These are phyloP conservation scores for Elongisporangium senticosum DNA, from an alignment of 352 stramenopile species.

Conservation along the genomic window DNA sequence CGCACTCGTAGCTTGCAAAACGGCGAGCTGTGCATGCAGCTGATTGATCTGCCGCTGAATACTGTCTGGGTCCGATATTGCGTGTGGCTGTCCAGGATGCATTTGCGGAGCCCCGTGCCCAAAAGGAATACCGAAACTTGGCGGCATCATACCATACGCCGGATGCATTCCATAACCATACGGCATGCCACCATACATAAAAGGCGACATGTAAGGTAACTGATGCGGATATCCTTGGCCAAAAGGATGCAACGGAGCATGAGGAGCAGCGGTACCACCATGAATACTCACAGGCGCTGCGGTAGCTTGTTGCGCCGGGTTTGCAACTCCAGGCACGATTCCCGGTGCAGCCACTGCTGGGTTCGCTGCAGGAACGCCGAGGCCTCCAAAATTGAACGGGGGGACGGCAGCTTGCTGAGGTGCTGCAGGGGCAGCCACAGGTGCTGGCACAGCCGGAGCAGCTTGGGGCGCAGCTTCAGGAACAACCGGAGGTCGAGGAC, in stretches of 20 bases:
- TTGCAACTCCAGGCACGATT: not conserved
- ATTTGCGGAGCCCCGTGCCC: slow-evolving; percentile 19
- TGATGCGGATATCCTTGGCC: slow-evolving; percentile 31
- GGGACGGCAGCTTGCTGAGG: slow-evolving; percentile 1
- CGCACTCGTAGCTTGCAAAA: slow-evolving; percentile 33
- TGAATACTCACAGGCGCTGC: not conserved
- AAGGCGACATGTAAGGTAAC: slow-evolving; percentile 43
- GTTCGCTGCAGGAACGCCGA: slow-evolving; percentile 7
- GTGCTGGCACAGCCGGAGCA: slow-evolving; percentile 17
- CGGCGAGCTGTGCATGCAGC: slow-evolving; percentile 39
- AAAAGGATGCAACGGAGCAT: slow-evolving; percentile 25
- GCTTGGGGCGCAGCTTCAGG: slow-evolving; percentile 20
- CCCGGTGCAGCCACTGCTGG: slow-evolving; percentile 4
- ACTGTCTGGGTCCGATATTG: slow-evolving; percentile 25
- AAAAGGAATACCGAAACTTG: slow-evolving; percentile 32
- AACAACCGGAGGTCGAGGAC: slow-evolving; percentile 31
- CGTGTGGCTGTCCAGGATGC: slow-evolving; percentile 11
- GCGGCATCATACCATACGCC: slow-evolving; percentile 47
- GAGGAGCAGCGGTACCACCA: slow-evolving; percentile 8
- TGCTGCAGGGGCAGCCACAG: slow-evolving; percentile 13
- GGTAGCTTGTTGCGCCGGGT: slow-evolving; percentile 2
- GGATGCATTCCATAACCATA: slow-evolving; percentile 54
- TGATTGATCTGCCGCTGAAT: slow-evolving; percentile 53
- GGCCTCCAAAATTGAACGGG: slow-evolving; percentile 19
- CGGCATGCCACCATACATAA: slow-evolving; percentile 48